Evolutionary conservation across 2,329 filamentous ascomycete genomes (phyloP), one percentile per base, ranked within the genome.

Genomic region (Fusarium annulatum): DNA sequence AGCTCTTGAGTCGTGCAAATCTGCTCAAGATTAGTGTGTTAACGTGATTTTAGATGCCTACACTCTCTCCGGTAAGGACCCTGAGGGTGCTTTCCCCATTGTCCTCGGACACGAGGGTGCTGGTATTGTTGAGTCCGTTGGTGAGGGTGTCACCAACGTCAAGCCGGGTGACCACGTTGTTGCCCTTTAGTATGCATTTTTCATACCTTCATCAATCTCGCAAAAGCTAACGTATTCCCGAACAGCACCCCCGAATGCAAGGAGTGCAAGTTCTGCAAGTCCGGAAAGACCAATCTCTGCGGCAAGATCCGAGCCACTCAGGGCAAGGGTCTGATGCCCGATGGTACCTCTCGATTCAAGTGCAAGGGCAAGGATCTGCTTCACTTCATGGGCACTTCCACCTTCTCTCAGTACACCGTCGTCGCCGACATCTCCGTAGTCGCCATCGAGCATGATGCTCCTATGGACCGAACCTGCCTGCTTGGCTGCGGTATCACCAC

Each of bases 241-340:
- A 67, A 61, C 61, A 97, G 95, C 88, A 98, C 95, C 52, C 96
- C 96, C 75, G 96, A 98, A 87, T 98, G 96, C 88, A 88, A 90
- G 77, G 96, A 98, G 85, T 99, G 96, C 91, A 98, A 98, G 88
- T 98, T 98, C 90, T 99, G 96, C 92, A 96, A 94, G 85, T 98
- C 96, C 46, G 96, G 96, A 86, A 99, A 99, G 92, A 98, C 96
- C 80, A 97, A 98, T 86, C 93, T 98, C 67, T 98, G 96, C 86
- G 96, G 96, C 84, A 98, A 98, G 91, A 99, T 99, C 85, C 93
- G 96, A 79, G 94, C 94, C 51, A 98, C 96, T 49, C 96, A 99
- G 86, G 96, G 96, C 79, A 93, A 92, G 84, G 96, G 96, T 81
- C 90, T 98, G 77, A 97, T 99, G 95, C 96, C 96, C 65, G 96